Base-by-base conservation (phyloP, 2,329 filamentous ascomycete species). In the Colletotrichum karsti region DNA sequence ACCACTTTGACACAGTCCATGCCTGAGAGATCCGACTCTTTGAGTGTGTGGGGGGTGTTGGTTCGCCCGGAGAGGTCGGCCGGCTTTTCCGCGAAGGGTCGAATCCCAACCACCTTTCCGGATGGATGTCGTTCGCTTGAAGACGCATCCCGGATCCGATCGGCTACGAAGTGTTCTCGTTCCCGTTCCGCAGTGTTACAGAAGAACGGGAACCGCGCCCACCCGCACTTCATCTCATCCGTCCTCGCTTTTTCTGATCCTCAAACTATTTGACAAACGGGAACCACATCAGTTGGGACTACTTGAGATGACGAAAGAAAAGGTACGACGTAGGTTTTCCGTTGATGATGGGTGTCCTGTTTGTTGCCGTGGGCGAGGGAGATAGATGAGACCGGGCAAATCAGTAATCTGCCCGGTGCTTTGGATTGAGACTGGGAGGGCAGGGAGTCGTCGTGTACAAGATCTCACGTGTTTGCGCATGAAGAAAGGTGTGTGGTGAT, bases 111-210 rank as follows among this genome's bases (percentile, higher is more conserved):
- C n/a, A n/a, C n/a, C n/a, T n/a, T n/a, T n/a, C n/a, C n/a, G n/a
- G n/a, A n/a, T n/a, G n/a, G n/a, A n/a, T n/a, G n/a, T n/a, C n/a
- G n/a, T 41, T 18, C 42, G 33, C 42, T 42, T 26, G 28, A 15
- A n/a, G 42, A 42, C 33, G 13, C 18, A 59, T 59, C 65, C 65
- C 54, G 60, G 60, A 58, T 54, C 60, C 53, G 65, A 54, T 39
- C 35, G 35, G 24, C n/a, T 33, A 33, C 41, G 24, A n/a, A 24
- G 18, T 63, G n/a, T n/a, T n/a, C 54, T 39, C 26, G 37, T 35
- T 20, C 53, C 30, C 46, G 4, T n/a, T 15, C 28, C 12, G 39
- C 37, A 22, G 15, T 26, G 64, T 59, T 44, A 64, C 51, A 63
- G 33, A 41, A 35, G 10, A 13, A 66, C n/a, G 22, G 37, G 44